Conservation (phyloP, 192 early-diverging fungal genomes). For the Linnemannia exigua region DNA sequence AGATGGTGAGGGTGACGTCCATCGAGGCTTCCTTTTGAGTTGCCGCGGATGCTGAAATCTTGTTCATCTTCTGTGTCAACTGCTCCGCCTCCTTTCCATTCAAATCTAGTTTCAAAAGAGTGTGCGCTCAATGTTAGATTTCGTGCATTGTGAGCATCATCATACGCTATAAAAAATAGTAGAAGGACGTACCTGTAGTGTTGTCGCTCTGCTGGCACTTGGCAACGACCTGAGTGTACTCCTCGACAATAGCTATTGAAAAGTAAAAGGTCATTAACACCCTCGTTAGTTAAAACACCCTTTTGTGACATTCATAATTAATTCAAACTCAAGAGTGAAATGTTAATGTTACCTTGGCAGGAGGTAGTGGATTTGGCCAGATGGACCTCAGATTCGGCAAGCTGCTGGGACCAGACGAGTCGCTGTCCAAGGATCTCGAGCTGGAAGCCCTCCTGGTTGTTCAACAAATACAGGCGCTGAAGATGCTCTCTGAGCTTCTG, state of each 20-base stretch:
- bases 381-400: conserved; percentile 21
- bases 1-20: conserved; percentile 46
- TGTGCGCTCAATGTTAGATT: neutral
- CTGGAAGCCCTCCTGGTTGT: conserved; percentile 42
- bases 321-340: too few relatives aligned
- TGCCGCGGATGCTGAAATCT: conserved; percentile 18
- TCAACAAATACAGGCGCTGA: conserved; percentile 24
- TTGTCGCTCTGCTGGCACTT: conserved; percentile 15
- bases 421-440: conserved; percentile 52
- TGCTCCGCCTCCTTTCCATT: conserved; percentile 25
- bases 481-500: conserved; percentile 27
- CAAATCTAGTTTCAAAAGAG: conserved; percentile 13
- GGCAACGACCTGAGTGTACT: conserved; percentile 20
- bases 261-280: too few relatives aligned
- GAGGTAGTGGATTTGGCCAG: conserved; percentile 7
- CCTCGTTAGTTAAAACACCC: neutral
- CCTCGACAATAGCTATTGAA: conserved; percentile 24
- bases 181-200: conserved; percentile 24
- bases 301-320: too few relatives aligned
- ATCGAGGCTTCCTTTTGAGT: conserved; percentile 34
- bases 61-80: conserved; percentile 31
- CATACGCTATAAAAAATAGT: neutral
- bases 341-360: conserved; percentile 27
- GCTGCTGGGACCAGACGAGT: conserved; percentile 52
- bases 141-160: neutral